These are phyloP conservation scores for Hygrophorus russula DNA, from an alignment of 768 basidiomycete genomes.

Conservation along the genomic window DNA sequence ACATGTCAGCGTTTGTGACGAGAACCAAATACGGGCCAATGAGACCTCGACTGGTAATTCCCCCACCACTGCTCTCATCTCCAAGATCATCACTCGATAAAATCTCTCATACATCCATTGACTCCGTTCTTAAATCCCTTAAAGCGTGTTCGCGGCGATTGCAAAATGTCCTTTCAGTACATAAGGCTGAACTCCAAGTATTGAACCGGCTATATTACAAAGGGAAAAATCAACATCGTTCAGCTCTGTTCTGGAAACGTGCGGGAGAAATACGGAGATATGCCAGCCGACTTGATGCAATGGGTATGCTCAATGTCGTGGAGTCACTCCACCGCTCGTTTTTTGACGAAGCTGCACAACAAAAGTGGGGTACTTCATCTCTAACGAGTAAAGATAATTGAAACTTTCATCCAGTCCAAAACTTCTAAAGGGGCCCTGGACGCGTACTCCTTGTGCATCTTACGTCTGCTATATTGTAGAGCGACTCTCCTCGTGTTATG, in stretches of 20 bases:
- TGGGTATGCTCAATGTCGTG: slow-evolving; percentile 21
- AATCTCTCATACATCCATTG: slow-evolving; percentile 28
- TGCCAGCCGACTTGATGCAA: slow-evolving; percentile 23
- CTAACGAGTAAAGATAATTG: background rate
- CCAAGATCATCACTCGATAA: slow-evolving; percentile 18
- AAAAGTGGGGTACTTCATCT: slow-evolving; percentile 21
- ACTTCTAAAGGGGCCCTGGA: slow-evolving; percentile 53
- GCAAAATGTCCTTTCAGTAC: slow-evolving; percentile 27
- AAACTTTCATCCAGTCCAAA: slow-evolving; percentile 29
- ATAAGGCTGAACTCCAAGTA: slow-evolving; percentile 42
- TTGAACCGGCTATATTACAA: slow-evolving; percentile 68
- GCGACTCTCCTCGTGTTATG: slow-evolving; percentile 22
- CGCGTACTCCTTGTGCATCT: slow-evolving; percentile 34
- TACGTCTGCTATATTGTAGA: slow-evolving; percentile 23
- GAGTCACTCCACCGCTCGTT: slow-evolving; percentile 38
- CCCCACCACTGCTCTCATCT: background rate
- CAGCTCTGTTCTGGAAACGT: slow-evolving; percentile 61
- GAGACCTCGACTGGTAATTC: background rate
- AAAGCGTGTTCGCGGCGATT: slow-evolving; percentile 45
- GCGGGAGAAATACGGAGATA: slow-evolving; percentile 50
- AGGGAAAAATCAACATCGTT: slow-evolving; percentile 67
- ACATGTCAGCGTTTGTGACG: slow-evolving; percentile 6
- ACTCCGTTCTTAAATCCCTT: slow-evolving; percentile 49
- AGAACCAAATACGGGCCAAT: background rate
- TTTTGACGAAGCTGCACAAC: slow-evolving; percentile 26